A percentile compares a stretch with the other conserved stretches of the same genome.
Conservation (phyloP, 352 stramenopile species). For the Phytophthora foliorum region DNA sequence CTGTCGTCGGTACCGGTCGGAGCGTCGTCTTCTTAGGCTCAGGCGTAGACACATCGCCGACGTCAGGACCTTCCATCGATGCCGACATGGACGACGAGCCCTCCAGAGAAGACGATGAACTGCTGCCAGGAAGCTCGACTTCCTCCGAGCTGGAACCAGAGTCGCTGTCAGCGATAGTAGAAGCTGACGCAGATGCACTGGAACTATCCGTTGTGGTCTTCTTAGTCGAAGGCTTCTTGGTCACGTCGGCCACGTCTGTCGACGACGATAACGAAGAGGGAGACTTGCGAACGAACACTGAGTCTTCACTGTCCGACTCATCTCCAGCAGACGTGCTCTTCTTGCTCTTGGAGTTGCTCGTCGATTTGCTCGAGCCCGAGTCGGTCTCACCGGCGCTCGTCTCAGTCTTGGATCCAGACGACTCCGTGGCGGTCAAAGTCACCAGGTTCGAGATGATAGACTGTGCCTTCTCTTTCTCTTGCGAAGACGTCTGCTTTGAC, state of each 20-base stretch:
- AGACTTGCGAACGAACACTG: slow-evolving; percentile 21
- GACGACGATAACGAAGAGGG: slow-evolving; percentile 28
- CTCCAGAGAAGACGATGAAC: slow-evolving; percentile 6
- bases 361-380: slow-evolving; percentile 27
- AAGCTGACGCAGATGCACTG: slow-evolving; percentile 6
- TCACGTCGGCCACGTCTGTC: slow-evolving; percentile 20
- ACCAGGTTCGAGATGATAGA: slow-evolving; percentile 23
- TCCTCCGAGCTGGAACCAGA: slow-evolving; percentile 33
- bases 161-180: slow-evolving; percentile 9
- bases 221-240: slow-evolving; percentile 39
- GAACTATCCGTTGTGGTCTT: slow-evolving; percentile 19
- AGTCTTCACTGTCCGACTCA: slow-evolving; percentile 29
- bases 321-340: slow-evolving; percentile 32
- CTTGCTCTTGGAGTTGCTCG: slow-evolving; percentile 28
- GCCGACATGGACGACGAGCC: slow-evolving; percentile 26
- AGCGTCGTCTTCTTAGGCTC: slow-evolving; percentile 32
- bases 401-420: slow-evolving; percentile 28
- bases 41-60: slow-evolving; percentile 36
- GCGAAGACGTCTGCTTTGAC: slow-evolving; percentile 11
- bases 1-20: slow-evolving; percentile 22
- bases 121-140: slow-evolving; percentile 5
- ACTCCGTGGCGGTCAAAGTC: slow-evolving; percentile 29
- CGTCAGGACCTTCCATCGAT: slow-evolving; percentile 43
- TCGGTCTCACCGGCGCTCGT: slow-evolving; percentile 18
- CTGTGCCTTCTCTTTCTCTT: slow-evolving; percentile 21